A percentile compares a stretch with the other conserved stretches of the same genome.
Conservation (phyloP, 768 basidiomycete species). For the Termitomyces sp. region DNA sequence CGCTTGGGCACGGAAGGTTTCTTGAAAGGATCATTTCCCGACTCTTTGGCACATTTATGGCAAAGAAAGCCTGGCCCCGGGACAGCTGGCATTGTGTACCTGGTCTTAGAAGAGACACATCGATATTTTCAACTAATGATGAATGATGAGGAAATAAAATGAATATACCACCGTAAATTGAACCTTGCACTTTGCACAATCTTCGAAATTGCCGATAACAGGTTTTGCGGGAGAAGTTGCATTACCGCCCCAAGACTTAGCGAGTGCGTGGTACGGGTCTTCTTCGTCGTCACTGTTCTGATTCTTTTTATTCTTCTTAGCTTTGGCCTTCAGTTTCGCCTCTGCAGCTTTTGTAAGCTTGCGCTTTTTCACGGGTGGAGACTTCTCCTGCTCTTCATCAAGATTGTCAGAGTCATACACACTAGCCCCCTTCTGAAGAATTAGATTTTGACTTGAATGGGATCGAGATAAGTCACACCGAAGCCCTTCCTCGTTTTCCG, state of each 20-base stretch:
- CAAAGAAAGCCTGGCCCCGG: constrained; percentile 78
- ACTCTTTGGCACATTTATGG: constrained; percentile 72
- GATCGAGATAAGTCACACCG: not conserved
- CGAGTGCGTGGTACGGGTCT: constrained; percentile 61
- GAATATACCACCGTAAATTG: constrained; percentile 82
- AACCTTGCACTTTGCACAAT: constrained; percentile 76
- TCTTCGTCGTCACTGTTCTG: constrained; percentile 45
- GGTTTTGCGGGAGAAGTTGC: constrained; percentile 40
- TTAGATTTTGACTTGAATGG: not conserved
- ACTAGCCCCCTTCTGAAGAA: constrained; percentile 18
- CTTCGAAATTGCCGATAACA: constrained; percentile 70
- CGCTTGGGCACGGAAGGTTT: constrained; percentile 58
- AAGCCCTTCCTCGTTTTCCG: constrained; percentile 2
- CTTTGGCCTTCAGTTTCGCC: constrained; percentile 31
- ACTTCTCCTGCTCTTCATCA: constrained; percentile 46
- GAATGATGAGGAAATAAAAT: not conserved
- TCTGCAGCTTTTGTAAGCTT: constrained; percentile 45
- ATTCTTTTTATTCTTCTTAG: constrained; percentile 37
- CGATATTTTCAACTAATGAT: not conserved
- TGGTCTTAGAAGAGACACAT: constrained; percentile 48
- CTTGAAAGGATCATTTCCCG: constrained; percentile 83
- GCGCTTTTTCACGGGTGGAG: constrained; percentile 46
- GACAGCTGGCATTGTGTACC: constrained; percentile 75
- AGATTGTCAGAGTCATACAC: constrained; percentile 74
- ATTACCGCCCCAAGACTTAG: constrained; percentile 38